These are phyloP conservation scores for Kuraishia piskuri DNA, from an alignment of 805 yeast genomes.

Conservation along the genomic window DNA sequence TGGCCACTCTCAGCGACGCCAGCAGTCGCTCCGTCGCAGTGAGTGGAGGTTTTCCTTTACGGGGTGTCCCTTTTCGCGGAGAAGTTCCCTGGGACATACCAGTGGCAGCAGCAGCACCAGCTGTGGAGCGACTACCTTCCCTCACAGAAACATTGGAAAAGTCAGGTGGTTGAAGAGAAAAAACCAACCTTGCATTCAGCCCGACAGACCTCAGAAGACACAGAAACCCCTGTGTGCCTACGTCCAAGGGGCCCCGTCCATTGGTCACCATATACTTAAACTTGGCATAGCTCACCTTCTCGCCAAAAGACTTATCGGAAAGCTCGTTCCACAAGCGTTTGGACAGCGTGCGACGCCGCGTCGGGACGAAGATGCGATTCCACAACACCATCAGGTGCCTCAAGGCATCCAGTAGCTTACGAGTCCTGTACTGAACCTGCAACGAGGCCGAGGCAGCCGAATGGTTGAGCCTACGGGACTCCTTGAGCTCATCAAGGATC, in stretches of 20 bases:
- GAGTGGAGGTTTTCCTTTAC: slow-evolving; percentile 5
- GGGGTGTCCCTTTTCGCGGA: background rate
- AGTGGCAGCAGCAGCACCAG: slow-evolving; percentile 6
- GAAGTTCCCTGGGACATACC: slow-evolving; percentile 2
- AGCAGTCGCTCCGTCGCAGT: slow-evolving; percentile 20
- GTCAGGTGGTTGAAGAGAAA: slow-evolving; percentile 89
- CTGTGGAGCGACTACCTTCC: slow-evolving; percentile 8
- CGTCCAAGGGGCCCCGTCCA: slow-evolving; percentile 64
- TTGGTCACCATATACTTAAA: slow-evolving; percentile 35
- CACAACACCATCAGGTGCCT: slow-evolving; percentile 58
- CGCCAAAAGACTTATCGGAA: slow-evolving; percentile 14
- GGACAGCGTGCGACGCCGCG: slow-evolving; percentile 25
- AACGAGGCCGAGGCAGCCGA: slow-evolving; percentile 3
- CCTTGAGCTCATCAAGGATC: slow-evolving; percentile 34
- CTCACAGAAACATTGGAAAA: slow-evolving; percentile 30
- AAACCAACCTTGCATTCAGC: slow-evolving; percentile 64
- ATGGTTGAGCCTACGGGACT: slow-evolving; percentile 13
- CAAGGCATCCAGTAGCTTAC: slow-evolving; percentile 73
- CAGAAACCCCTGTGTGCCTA: slow-evolving; percentile 84
- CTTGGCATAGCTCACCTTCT: slow-evolving; percentile 24
- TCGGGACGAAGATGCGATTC: slow-evolving; percentile 43
- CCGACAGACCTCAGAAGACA: slow-evolving; percentile 64
- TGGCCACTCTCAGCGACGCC: slow-evolving; percentile 17
- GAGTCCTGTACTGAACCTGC: slow-evolving; percentile 35
- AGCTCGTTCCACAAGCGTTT: slow-evolving; percentile 43